These are phyloP conservation scores for Phaeophleospora eucalypticola DNA, from an alignment of 2,329 filamentous ascomycete species.

Conservation along the genomic window DNA sequence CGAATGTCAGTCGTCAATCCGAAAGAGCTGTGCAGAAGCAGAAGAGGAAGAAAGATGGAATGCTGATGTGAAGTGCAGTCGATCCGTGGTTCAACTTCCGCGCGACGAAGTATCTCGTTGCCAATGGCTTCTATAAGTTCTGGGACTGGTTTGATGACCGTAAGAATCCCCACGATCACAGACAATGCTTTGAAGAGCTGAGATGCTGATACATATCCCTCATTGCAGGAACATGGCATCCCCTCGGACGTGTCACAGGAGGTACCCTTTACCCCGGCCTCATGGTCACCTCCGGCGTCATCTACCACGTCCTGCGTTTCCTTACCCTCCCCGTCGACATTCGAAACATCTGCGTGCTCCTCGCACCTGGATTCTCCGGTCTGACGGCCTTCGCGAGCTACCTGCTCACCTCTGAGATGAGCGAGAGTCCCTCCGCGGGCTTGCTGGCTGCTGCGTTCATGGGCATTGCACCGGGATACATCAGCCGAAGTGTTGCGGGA, in stretches of 20 bases:
- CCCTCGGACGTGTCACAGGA: constrained; percentile 93
- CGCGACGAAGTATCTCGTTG: constrained; percentile 94
- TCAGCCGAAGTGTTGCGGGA: constrained; percentile 93
- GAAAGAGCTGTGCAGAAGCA: constrained; percentile 1
- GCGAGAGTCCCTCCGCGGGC: constrained; percentile 87
- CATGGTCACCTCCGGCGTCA: constrained; percentile 97
- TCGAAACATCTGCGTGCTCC: constrained; percentile 95
- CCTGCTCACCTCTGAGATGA: constrained; percentile 95
- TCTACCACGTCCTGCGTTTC: constrained; percentile 88
- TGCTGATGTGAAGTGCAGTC: constrained; percentile 53
- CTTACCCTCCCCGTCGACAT: constrained; percentile 94
- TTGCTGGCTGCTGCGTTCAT: constrained; percentile 93
- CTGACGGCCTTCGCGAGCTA: constrained; percentile 91
- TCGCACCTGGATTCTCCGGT: constrained; percentile 90
- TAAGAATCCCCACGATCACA: constrained; percentile 37
- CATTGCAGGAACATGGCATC: constrained; percentile 82
- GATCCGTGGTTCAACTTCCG: constrained; percentile 99
- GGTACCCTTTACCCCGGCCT: constrained; percentile 97
- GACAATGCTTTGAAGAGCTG: not conserved
- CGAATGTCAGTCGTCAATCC: constrained; percentile 69
- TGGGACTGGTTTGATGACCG: constrained; percentile 99
- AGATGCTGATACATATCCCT: constrained; percentile 2
- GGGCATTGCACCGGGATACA: constrained; percentile 96
- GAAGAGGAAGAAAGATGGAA: constrained; percentile 1
- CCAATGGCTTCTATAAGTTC: constrained; percentile 97